These are phyloP conservation scores for Mucor velutinosus DNA, from an alignment of 371 early-diverging fungal species.

Conservation along the genomic window DNA sequence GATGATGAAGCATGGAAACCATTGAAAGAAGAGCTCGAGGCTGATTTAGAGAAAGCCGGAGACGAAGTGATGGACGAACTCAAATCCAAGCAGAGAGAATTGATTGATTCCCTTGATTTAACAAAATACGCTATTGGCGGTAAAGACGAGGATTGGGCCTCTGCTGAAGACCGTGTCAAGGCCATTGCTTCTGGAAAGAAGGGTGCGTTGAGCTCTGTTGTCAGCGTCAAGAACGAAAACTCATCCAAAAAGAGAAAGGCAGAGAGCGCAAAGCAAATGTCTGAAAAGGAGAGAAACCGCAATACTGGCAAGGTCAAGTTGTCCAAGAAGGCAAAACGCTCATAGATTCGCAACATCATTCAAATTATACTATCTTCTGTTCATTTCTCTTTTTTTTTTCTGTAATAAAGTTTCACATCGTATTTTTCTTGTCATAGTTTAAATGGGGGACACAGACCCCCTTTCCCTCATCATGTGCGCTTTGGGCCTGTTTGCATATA, in stretches of 20 bases:
- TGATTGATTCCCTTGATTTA: constrained; percentile 82
- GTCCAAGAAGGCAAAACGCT: constrained; percentile 50
- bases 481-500: not conserved
- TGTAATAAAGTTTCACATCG: constrained; percentile 11
- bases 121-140: constrained; percentile 76
- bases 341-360: constrained; percentile 23
- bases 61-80: constrained; percentile 65
- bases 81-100: constrained; percentile 78
- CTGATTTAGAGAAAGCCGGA: constrained; percentile 84
- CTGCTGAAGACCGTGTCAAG: constrained; percentile 62
- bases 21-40: constrained; percentile 66
- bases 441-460: not conserved
- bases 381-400: not conserved
- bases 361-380: not conserved
- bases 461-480: not conserved
- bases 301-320: constrained; percentile 53
- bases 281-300: constrained; percentile 53
- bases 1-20: constrained; percentile 92
- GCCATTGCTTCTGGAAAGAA: constrained; percentile 42
- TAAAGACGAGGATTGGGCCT: constrained; percentile 71
- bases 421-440: not conserved
- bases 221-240: constrained; percentile 75
- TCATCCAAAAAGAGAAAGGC: constrained; percentile 70
- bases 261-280: constrained; percentile 53
- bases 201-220: constrained; percentile 60